These are phyloP conservation scores for Gynandropsis gynandra DNA, from an alignment of 345 rosid species.

Conservation along the genomic window DNA sequence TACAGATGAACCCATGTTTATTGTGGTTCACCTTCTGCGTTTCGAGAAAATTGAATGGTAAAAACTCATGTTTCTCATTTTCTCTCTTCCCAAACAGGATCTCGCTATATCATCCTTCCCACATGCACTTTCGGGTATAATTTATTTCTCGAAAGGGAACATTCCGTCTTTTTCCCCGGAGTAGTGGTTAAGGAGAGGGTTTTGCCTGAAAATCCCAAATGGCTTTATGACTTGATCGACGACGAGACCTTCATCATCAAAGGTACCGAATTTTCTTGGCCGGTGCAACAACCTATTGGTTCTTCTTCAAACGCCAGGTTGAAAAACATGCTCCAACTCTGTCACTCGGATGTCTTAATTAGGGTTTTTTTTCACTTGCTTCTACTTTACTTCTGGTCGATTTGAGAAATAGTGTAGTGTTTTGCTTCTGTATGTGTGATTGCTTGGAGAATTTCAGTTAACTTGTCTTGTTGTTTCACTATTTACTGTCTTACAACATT, in stretches of 20 bases:
- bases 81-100: not conserved
- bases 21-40: too few relatives aligned
- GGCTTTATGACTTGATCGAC: slow-evolving; percentile 52
- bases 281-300: slow-evolving; percentile 33
- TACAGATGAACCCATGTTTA: too few relatives aligned
- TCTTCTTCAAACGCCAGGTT: slow-evolving; percentile 50
- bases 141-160: too few relatives aligned
- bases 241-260: slow-evolving; percentile 35
- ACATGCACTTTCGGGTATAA: too few relatives aligned
- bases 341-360: not conserved
- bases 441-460: not conserved
- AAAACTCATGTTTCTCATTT: not conserved
- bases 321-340: not conserved
- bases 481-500: too few relatives aligned
- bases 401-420: not conserved
- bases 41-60: not conserved
- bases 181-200: slow-evolving; percentile 32
- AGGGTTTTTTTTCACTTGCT: not conserved
- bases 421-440: not conserved
- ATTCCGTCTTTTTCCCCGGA: not conserved
- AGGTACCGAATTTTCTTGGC: slow-evolving; percentile 51
- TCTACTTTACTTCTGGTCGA: slow-evolving; percentile 7
- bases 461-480: not conserved
- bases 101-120: not conserved
- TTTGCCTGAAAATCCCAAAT: slow-evolving; percentile 47